Conservation (phyloP, 371 early-diverging fungal genomes). For the Umbelopsis sp. region DNA sequence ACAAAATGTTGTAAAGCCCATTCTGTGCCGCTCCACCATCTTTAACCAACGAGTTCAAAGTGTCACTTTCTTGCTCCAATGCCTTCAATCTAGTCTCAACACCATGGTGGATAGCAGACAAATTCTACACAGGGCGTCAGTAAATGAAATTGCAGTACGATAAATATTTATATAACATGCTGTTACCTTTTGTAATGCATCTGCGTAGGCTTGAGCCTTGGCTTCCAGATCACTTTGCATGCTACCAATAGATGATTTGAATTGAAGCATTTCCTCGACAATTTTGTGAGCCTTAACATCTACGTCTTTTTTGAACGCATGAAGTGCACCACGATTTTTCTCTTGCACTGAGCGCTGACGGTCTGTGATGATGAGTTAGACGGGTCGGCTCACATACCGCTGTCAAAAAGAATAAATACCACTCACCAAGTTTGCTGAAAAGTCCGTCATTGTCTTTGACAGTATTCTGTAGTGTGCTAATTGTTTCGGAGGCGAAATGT, state of each 20-base stretch:
- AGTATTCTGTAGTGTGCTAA: conserved; percentile 40
- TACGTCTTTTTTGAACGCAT: not conserved
- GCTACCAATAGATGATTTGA: not conserved
- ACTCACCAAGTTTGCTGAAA: conserved; percentile 40
- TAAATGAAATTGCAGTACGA: too few species aligned
- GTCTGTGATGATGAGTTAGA: not conserved
- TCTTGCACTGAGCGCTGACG: not conserved
- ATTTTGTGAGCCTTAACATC: not conserved
- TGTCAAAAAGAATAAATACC: not conserved
- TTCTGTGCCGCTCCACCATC: conserved; percentile 2
- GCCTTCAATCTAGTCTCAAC: conserved; percentile 11
- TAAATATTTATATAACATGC: not conserved
- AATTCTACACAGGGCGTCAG: not conserved
- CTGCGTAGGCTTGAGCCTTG: conserved; percentile 1
- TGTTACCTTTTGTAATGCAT: not conserved
- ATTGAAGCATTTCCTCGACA: conserved; percentile 3
- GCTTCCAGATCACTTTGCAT: conserved; percentile 9
- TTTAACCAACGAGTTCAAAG: not conserved
- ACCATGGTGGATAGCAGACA: not conserved
- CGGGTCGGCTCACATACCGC: not conserved
- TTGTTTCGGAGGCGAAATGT: conserved; percentile 45
- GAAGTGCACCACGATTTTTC: not conserved
- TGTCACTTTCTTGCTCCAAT: not conserved
- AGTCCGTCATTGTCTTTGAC: conserved; percentile 54
- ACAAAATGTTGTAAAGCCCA: not conserved